Evolutionary conservation across 768 basidiomycete species (phyloP), one percentile per base, ranked within the genome.

Genomic region (Lenzites betulinus): DNA sequence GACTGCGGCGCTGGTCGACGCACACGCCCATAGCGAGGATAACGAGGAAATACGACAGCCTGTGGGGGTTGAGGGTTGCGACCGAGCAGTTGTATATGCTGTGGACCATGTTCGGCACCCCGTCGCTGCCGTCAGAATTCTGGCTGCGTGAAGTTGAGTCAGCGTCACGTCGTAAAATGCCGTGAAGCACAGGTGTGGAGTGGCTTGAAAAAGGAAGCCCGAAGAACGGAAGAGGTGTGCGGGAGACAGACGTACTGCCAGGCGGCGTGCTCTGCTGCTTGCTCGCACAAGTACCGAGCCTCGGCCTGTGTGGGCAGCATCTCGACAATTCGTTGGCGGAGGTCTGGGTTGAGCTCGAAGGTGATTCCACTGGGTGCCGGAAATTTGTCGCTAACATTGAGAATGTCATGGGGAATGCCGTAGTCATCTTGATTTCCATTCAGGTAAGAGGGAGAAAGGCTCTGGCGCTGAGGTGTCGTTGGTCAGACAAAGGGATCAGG

Each of bases 21-120:
- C 87, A 77, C 18, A 83, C 83, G 23, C 88, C 89, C 49, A 90
- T 86, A 26, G 89, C 85, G 59, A 90, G 81, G 67, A 89, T 81
- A 80, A 90, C 88, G 63, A 88, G 77, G 36, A 89, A 76, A 13
- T 90, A 77, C 4, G 88, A 85, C 7, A 90, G 78, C 42, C 87
- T 78, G 65, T 89, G 78, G 43, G 89, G 87, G 64, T 84, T 83
- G 53, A 89, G 76, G 48, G 83, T 79, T 68, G 83, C 78, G 42
- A 87, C 78, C 38, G 81, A 78, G 6, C 82, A 83, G 35, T 79
- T 79, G 71, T 89, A 90, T 62, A 86, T 84, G 70, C 88, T 86
- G 67, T 86, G 83, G 3, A 89, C 72, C 43, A 89, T 77, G 70
- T 89, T 87, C 41, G 86, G 84, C 41, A 89, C 77, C 74, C 86